A percentile compares a stretch with the other conserved stretches of the same genome.
These are phyloP conservation scores for Cercospora sp. DNA, from an alignment of 2,329 filamentous ascomycete genomes.

Conservation along the genomic window DNA sequence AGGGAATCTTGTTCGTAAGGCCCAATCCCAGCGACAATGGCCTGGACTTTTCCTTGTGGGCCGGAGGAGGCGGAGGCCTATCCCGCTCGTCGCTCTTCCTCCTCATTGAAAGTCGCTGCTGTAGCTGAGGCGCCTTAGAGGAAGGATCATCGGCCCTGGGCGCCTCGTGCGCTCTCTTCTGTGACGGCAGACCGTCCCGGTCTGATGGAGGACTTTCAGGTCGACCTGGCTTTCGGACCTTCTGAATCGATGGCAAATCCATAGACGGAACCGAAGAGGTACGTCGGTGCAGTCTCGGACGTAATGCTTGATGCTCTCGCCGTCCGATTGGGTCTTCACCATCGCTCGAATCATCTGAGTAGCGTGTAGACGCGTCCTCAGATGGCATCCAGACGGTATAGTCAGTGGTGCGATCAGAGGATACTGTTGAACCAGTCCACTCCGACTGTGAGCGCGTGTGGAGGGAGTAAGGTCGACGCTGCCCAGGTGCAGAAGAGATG, in stretches of 20 bases:
- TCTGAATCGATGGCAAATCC: slow-evolving; percentile 50
- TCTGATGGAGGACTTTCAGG: slow-evolving; percentile 37
- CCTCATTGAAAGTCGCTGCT: slow-evolving; percentile 32
- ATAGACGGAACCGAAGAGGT: slow-evolving; percentile 52
- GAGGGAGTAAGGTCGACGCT: slow-evolving; percentile 22
- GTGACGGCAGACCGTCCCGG: slow-evolving; percentile 24
- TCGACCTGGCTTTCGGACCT: slow-evolving; percentile 44
- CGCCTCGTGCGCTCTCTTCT: slow-evolving; percentile 22
- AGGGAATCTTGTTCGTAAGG: slow-evolving; percentile 32
- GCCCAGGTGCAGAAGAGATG: slow-evolving; percentile 12
- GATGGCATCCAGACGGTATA: slow-evolving; percentile 54
- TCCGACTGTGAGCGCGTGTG: slow-evolving; percentile 31
- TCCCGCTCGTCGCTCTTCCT: slow-evolving; percentile 24
- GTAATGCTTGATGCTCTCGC: slow-evolving; percentile 24
- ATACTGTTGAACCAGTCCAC: slow-evolving; percentile 28
- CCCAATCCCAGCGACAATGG: slow-evolving; percentile 32
- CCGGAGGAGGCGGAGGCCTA: slow-evolving; percentile 37
- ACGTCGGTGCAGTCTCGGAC: slow-evolving; percentile 44
- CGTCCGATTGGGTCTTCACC: slow-evolving; percentile 22
- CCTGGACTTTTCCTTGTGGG: slow-evolving; percentile 21
- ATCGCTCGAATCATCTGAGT: slow-evolving; percentile 35
- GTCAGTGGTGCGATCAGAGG: slow-evolving; percentile 30
- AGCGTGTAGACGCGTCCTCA: slow-evolving; percentile 38
- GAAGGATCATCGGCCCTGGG: slow-evolving; percentile 27
- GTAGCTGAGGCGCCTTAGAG: slow-evolving; percentile 40